Evolutionary conservation across 2,329 filamentous ascomycete genomes (phyloP).

Genomic region (Diplodia mutila): DNA sequence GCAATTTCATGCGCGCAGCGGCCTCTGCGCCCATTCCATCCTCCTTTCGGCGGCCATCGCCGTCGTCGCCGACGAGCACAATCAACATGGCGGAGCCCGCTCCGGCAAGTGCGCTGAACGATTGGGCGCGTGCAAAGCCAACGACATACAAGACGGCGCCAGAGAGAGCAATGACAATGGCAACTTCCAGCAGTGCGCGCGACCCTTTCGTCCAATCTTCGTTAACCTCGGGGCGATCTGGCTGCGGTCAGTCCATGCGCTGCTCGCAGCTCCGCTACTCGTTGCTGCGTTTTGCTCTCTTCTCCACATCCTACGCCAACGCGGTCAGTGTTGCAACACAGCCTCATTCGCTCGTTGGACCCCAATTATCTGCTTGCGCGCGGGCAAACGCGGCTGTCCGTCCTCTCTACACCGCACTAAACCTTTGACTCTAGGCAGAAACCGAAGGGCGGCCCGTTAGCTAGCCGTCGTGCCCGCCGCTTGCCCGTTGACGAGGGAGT

Average conservation of each 20-base stretch:
- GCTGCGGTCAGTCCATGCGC: not conserved
- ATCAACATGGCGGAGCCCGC: not conserved
- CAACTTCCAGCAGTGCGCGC: conserved; percentile 7
- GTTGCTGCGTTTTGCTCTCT: not conserved
- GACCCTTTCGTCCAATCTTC: not conserved
- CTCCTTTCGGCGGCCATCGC: not conserved
- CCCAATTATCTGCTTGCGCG: not conserved
- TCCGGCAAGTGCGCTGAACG: not conserved
- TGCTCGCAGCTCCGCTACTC: too few species aligned
- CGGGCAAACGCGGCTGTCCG: not conserved
- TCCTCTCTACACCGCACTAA: not conserved
- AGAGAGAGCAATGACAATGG: not conserved
- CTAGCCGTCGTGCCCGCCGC: not conserved
- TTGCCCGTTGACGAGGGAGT: not conserved
- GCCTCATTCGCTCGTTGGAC: not conserved
- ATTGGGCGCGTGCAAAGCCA: not conserved
- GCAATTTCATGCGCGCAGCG: conserved; percentile 11
- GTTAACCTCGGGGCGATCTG: not conserved
- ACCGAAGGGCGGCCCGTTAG: not conserved
- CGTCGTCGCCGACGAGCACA: not conserved
- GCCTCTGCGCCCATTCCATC: not conserved
- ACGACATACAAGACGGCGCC: not conserved
- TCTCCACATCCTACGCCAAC: not conserved
- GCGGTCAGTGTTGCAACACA: not conserved
- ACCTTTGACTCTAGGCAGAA: not conserved